Evolutionary conservation across 2,329 filamentous ascomycete species (phyloP).

Genomic region (Leptosphaerulina australis): DNA sequence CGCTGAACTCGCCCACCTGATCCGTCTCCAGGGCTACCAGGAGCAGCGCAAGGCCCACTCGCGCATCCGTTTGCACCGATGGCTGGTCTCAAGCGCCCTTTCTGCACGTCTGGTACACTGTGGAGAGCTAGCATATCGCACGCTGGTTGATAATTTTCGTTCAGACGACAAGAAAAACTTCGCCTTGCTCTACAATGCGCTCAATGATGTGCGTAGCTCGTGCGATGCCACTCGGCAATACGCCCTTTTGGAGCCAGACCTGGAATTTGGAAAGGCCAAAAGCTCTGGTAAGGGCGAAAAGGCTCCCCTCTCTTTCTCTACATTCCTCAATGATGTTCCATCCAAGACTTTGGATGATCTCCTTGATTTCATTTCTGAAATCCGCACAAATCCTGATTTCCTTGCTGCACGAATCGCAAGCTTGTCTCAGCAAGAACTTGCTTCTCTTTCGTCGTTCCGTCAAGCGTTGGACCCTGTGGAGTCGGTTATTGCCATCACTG

Average conservation of each 20-base stretch:
- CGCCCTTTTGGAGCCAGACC: constrained; percentile 73
- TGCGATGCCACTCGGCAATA: constrained; percentile 74
- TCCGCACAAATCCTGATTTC: constrained; percentile 87
- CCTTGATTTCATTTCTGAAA: constrained; percentile 77
- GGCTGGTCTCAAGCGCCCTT: constrained; percentile 74
- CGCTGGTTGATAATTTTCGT: constrained; percentile 77
- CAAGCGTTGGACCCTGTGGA: constrained; percentile 81
- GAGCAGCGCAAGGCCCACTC: constrained; percentile 78
- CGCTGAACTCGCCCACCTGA: constrained; percentile 77
- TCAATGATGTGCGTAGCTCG: constrained; percentile 79
- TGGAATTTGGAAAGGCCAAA: constrained; percentile 60
- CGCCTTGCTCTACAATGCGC: constrained; percentile 73
- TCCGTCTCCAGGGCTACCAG: constrained; percentile 79
- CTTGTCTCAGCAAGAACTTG: constrained; percentile 76
- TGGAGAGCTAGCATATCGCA: constrained; percentile 75
- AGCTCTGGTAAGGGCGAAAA: constrained; percentile 50
- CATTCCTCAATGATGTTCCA: constrained; percentile 71
- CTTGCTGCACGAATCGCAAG: constrained; percentile 80
- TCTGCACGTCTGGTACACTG: constrained; percentile 76
- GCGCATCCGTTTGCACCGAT: constrained; percentile 74
- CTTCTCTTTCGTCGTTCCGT: constrained; percentile 77
- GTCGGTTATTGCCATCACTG: constrained; percentile 75
- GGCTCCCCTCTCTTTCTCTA: constrained; percentile 49
- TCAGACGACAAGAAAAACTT: constrained; percentile 80
- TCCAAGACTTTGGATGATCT: constrained; percentile 75